These are phyloP conservation scores for Candida tallmaniae DNA, from an alignment of 805 yeast genomes.

Conservation along the genomic window DNA sequence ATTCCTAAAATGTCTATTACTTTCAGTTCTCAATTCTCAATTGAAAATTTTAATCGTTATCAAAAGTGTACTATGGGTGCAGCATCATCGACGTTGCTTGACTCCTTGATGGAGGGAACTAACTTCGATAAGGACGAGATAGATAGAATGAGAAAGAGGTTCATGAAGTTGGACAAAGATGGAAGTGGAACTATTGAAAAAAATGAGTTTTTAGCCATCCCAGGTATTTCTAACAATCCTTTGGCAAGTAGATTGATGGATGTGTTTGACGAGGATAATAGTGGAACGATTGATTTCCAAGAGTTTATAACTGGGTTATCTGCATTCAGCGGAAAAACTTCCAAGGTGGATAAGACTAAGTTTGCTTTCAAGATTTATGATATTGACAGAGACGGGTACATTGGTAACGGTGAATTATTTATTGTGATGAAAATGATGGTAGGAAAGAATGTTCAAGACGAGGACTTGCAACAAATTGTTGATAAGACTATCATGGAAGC, in stretches of 20 bases:
- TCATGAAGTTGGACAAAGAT: slow-evolving; percentile 92
- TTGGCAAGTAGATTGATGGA: slow-evolving; percentile 87
- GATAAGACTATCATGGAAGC: slow-evolving; percentile 95
- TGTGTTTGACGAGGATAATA: slow-evolving; percentile 87
- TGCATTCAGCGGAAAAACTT: slow-evolving; percentile 81
- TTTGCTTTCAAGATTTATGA: slow-evolving; percentile 95
- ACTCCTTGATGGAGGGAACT: slow-evolving; percentile 73
- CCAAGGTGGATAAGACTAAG: slow-evolving; percentile 71
- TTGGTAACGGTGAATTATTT: slow-evolving; percentile 92
- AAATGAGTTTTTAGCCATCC: slow-evolving; percentile 85
- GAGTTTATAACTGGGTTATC: slow-evolving; percentile 87
- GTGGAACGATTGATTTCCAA: slow-evolving; percentile 92
- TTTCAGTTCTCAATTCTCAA: background rate
- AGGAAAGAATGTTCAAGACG: slow-evolving; percentile 80
- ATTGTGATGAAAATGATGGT: slow-evolving; percentile 96
- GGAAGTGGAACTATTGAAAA: slow-evolving; percentile 89
- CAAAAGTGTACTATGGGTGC: slow-evolving; percentile 46
- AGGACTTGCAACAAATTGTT: slow-evolving; percentile 92
- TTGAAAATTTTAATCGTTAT: background rate
- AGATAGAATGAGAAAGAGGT: slow-evolving; percentile 84
- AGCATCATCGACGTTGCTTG: slow-evolving; percentile 57
- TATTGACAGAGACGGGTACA: slow-evolving; percentile 90
- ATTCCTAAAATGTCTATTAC: too few relatives aligned
- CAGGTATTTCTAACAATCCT: slow-evolving; percentile 89
- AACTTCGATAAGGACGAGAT: slow-evolving; percentile 88